Evolutionary conservation across 1,139 yeast species (phyloP), one percentile per base, ranked within the genome.

Genomic region (Kurtzmaniella quercitrusa): DNA sequence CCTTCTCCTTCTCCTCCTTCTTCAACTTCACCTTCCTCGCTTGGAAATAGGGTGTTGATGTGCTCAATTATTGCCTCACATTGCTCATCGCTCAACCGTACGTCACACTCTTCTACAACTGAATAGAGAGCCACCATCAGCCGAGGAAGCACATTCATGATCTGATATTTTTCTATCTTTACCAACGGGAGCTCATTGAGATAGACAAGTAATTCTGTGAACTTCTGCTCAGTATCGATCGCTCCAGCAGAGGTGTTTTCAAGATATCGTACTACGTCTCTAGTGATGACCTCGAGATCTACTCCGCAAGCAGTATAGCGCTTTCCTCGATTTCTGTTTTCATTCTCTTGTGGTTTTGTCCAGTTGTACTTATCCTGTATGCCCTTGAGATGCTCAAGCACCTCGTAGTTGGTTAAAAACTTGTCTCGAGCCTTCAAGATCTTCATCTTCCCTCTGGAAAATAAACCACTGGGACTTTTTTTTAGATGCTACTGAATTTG

Each of bases 31-130:
- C 54, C 63, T 19, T 65, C 71, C 12, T 58, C 65, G 2, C 57
- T 46, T 1, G 86, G 86, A 56, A 81, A 77, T 44, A 76, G 60
- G 38, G 65, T 69, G 25, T 65, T 57, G 25, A 85, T 71, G 46
- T 79, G 70, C 2, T 61, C 73, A 15, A 86, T 50, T 2, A 89
- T 75, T 2, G 66, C 65, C 41, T 79, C 77, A 45, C 85, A 73
- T 46, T 80, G 75, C 1, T 79, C 85, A 46, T 83, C 86, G 17
- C 70, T 65, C 55, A 89, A 84, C 51, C 98, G 71, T 51, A 79
- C 82, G 53, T 91, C 98, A 61, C 96, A 91, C 60, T 93, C 98
- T 57, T 93, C 98, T 3, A 93, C 82, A 37, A 91, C 69, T 0
- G 93, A 74, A 60, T 81, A 89, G 45, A 93, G 71, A 37, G 80